These are phyloP conservation scores for Dothistroma septosporum DNA, from an alignment of 2,329 filamentous ascomycete species.

Conservation along the genomic window DNA sequence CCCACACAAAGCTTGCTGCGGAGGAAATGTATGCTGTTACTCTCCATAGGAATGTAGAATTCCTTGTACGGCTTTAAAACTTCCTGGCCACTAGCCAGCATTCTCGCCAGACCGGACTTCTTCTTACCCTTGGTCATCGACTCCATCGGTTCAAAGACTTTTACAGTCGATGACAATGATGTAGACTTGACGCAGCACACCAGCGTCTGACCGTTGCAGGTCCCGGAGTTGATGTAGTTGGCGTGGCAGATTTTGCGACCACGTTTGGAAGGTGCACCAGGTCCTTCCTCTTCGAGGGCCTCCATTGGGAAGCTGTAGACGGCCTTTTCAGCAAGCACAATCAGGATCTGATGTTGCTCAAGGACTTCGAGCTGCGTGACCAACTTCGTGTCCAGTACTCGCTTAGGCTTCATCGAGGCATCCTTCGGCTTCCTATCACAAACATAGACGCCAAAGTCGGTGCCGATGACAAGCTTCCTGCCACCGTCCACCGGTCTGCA, in stretches of 20 bases:
- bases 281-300: slow-evolving; percentile 75
- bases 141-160: slow-evolving; percentile 98
- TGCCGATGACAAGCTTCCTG: slow-evolving; percentile 89
- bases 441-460: slow-evolving; percentile 88
- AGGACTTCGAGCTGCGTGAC: slow-evolving; percentile 96
- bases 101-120: slow-evolving; percentile 90
- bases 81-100: slow-evolving; percentile 91
- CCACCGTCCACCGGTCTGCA: slow-evolving; percentile 93
- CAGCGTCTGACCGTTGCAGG: slow-evolving; percentile 87
- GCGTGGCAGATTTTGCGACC: slow-evolving; percentile 97
- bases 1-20: slow-evolving; percentile 95
- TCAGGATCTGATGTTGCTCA: slow-evolving; percentile 86
- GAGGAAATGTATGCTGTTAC: slow-evolving; percentile 96
- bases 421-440: slow-evolving; percentile 89
- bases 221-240: slow-evolving; percentile 97
- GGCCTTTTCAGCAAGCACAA: slow-evolving; percentile 91
- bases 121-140: slow-evolving; percentile 78
- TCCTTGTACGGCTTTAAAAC: slow-evolving; percentile 97
- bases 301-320: slow-evolving; percentile 84
- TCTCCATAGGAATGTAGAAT: slow-evolving; percentile 97
- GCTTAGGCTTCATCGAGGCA: slow-evolving; percentile 64
- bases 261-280: slow-evolving; percentile 70
- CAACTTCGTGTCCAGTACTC: slow-evolving; percentile 77
- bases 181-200: slow-evolving; percentile 96
- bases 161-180: slow-evolving; percentile 90